Evolutionary conservation across 2,329 filamentous ascomycete species (phyloP), one percentile per base, ranked within the genome.

Genomic region (Aspergillus terreus): DNA sequence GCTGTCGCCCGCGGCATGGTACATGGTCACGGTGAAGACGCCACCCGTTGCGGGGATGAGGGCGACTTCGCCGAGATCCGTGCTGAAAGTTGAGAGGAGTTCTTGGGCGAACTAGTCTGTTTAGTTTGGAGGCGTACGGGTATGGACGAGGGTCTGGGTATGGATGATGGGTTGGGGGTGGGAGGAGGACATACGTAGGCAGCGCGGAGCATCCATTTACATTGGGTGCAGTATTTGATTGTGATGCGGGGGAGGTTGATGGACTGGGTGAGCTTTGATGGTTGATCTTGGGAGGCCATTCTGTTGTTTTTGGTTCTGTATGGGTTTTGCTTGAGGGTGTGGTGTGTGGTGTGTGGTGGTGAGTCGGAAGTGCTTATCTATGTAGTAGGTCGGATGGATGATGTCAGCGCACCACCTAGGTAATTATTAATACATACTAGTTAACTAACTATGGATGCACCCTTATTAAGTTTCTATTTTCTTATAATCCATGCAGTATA

Each of bases 151-250:
- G 27, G 23, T 46, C 27, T 15, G 4, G 30, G 4, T n/a, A 36
- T 49, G 10, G 17, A 42, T 53, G 48, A 32, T 11, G 44, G 47
- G 48, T 6, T 25, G 21, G 46, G 38, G 5, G 15, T 52, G 45
- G n/a, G 43, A 25, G n/a, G 43, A 25, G 27, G 19, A 62, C 81
- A 61, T 81, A 92, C 90, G 71, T 94, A 95, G 60, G 90, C 88
- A 33, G 90, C 90, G 54, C 90, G 78, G 10, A 95, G 75, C 82
- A 94, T 89, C 90, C 91, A 95, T 75, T 89, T 88, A 73, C 91
- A 96, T 74, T 96, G 90, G 0, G 90, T 96, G 75, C 92, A 96
- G 75, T 89, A 96, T 60, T 87, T 83, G 64, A 96, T 96, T n/a
- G 86, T 85, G 48, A 96, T 80, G 43, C 90, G 83, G 3, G 91